These are phyloP conservation scores for Protomyces arabidopsidicola DNA, from an alignment of 1,139 yeast species.

Conservation along the genomic window DNA sequence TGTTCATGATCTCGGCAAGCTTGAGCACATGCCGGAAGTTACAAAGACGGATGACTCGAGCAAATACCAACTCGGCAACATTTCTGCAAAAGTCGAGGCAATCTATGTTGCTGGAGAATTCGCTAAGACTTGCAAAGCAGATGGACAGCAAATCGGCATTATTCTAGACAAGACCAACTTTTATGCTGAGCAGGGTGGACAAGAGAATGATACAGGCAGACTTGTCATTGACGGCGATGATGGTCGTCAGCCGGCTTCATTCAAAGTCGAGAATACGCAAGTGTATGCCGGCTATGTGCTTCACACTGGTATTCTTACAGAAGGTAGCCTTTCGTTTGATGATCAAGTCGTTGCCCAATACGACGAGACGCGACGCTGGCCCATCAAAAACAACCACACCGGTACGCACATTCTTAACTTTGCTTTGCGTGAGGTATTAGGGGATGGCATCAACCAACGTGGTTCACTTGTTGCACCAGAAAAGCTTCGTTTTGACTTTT, in stretches of 20 bases:
- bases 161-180: conserved; percentile 85
- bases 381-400: conserved; percentile 94
- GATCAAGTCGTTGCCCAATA: conserved; percentile 78
- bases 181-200: conserved; percentile 99
- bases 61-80: conserved; percentile 48
- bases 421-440: conserved; percentile 80
- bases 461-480: conserved; percentile 96
- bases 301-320: conserved; percentile 81
- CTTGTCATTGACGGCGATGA: conserved; percentile 59
- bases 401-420: conserved; percentile 93
- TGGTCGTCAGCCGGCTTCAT: conserved; percentile 62
- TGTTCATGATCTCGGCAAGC: conserved; percentile 72
- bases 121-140: conserved; percentile 55
- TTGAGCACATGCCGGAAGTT: conserved; percentile 45
- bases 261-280: conserved; percentile 87
- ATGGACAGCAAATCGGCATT: conserved; percentile 64
- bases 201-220: conserved; percentile 91
- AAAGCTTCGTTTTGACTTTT: conserved; percentile 90
- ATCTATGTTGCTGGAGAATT: conserved; percentile 48
- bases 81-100: conserved; percentile 51
- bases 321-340: conserved; percentile 65
- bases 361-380: conserved; percentile 93
- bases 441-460: conserved; percentile 86
- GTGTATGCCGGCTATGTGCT: conserved; percentile 88
- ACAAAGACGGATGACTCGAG: conserved; percentile 76